phyloP scores from a whole-genome alignment of 83 land plant genomes.

The Diphasiastrum complanatum region DNA sequence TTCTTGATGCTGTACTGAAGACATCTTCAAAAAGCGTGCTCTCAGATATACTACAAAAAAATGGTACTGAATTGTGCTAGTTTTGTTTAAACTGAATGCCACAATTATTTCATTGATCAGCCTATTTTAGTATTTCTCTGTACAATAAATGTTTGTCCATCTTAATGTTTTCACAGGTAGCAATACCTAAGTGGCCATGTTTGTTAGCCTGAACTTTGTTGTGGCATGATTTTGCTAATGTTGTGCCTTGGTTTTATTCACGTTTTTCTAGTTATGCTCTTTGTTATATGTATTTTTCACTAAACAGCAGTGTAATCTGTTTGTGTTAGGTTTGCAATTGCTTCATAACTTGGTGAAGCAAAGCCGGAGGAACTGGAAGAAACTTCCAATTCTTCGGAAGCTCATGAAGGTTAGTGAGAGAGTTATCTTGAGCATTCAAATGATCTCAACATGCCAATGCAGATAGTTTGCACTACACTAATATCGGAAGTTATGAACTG shows the following conservation, averaged over 20 bases:
- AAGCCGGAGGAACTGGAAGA: conserved; percentile 47
- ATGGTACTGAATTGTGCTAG: conserved; percentile 44
- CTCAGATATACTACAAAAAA: conserved; percentile 66
- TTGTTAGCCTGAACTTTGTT: no score
- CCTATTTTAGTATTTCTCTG: background rate
- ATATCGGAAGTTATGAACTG: background rate
- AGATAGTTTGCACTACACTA: background rate
- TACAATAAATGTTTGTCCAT: no score
- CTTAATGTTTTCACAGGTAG: no score
- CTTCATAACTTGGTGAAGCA: conserved; percentile 84
- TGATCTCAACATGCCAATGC: no score
- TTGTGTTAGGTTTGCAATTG: conserved; percentile 64
- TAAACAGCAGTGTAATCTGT: background rate
- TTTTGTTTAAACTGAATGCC: background rate
- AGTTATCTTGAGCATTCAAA: no score
- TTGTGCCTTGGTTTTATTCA: background rate
- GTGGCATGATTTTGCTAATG: no score
- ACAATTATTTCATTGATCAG: background rate
- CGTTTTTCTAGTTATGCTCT: background rate
- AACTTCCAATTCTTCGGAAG: conserved; percentile 77
- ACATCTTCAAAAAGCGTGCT: conserved; percentile 65
- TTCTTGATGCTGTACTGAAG: conserved; percentile 82
- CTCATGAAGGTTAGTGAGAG: conserved; percentile 75
- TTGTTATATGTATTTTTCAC: background rate
- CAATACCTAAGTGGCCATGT: no score